Conservation (phyloP, 164 flowering plant genomes). For the Annona squamosa region DNA sequence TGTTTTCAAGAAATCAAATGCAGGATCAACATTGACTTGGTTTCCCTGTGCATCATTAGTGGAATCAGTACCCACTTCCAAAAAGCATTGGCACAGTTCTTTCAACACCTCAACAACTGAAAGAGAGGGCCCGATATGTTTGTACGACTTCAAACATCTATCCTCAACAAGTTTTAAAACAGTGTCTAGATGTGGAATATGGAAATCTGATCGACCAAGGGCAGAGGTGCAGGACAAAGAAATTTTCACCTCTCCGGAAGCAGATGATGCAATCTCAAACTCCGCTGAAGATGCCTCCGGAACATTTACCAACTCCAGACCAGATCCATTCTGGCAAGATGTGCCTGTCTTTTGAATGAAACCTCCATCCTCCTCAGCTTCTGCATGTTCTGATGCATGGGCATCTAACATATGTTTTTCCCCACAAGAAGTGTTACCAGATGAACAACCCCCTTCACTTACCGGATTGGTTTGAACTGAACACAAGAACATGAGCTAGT, state of each 20-base stretch:
- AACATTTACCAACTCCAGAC: slow-evolving; percentile 16
- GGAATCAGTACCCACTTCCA: slow-evolving; percentile 24
- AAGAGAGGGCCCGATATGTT: slow-evolving; percentile 23
- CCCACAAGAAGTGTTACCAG: slow-evolving; percentile 3
- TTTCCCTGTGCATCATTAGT: slow-evolving; percentile 6
- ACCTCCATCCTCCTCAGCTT: slow-evolving; percentile 9
- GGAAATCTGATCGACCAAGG: slow-evolving; percentile 18
- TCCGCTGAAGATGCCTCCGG: slow-evolving; percentile 12
- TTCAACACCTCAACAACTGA: slow-evolving; percentile 34
- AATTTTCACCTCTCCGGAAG: slow-evolving; percentile 40
- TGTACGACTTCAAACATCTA: slow-evolving; percentile 26
- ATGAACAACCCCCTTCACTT: slow-evolving; percentile 4
- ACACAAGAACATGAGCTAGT: neutral
- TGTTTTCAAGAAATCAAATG: slow-evolving; percentile 11
- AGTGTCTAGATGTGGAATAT: slow-evolving; percentile 26
- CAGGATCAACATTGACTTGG: slow-evolving; percentile 7
- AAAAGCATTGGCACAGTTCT: slow-evolving; percentile 35
- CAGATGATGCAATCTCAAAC: slow-evolving; percentile 43
- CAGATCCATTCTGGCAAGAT: slow-evolving; percentile 4
- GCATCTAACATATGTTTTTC: neutral
- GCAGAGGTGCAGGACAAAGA: slow-evolving; percentile 27
- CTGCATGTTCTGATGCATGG: slow-evolving; percentile 7
- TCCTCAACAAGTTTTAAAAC: slow-evolving; percentile 38
- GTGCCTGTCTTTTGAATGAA: neutral
- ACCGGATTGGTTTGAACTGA: slow-evolving; percentile 8